These are phyloP conservation scores for Venturia aucupariae DNA, from an alignment of 2,329 filamentous ascomycete species.

Conservation along the genomic window DNA sequence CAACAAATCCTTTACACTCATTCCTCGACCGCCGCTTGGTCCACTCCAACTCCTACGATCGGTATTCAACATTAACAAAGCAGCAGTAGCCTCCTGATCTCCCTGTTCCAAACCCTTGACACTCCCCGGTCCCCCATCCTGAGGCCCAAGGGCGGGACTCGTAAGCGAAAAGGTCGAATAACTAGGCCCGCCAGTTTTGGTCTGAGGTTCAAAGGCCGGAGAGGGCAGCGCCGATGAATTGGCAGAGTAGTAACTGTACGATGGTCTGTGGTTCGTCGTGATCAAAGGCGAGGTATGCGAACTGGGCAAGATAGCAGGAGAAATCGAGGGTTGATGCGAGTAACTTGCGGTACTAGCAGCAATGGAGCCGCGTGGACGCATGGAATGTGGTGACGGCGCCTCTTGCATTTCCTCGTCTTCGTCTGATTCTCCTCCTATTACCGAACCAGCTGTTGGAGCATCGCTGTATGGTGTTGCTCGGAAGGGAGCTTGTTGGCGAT, in stretches of 20 bases:
- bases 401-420: conserved; percentile 32
- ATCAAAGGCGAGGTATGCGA: conserved; percentile 10
- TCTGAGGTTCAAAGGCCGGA: conserved; percentile 49
- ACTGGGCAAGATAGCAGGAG: conserved; percentile 28
- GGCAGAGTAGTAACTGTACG: conserved; percentile 18
- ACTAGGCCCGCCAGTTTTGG: conserved; percentile 14
- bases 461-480: conserved; percentile 8
- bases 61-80: conserved; percentile 76
- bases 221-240: conserved; percentile 42
- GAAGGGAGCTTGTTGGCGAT: neutral
- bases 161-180: conserved; percentile 20
- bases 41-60: conserved; percentile 51
- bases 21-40: conserved; percentile 14
- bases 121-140: conserved; percentile 4
- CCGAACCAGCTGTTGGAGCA: neutral
- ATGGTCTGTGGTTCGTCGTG: neutral
- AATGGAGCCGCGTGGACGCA: conserved; percentile 13
- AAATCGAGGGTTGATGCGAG: conserved; percentile 28
- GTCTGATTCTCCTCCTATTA: conserved; percentile 30
- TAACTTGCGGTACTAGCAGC: conserved; percentile 16
- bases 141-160: conserved; percentile 28
- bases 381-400: conserved; percentile 24
- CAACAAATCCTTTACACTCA: conserved; percentile 17
- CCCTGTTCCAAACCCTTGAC: conserved; percentile 24
- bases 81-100: conserved; percentile 71